Evolutionary conservation across 179 eudicot species (phyloP), one percentile per base, ranked within the genome.

Genomic region (Vitellaria paradoxa): DNA sequence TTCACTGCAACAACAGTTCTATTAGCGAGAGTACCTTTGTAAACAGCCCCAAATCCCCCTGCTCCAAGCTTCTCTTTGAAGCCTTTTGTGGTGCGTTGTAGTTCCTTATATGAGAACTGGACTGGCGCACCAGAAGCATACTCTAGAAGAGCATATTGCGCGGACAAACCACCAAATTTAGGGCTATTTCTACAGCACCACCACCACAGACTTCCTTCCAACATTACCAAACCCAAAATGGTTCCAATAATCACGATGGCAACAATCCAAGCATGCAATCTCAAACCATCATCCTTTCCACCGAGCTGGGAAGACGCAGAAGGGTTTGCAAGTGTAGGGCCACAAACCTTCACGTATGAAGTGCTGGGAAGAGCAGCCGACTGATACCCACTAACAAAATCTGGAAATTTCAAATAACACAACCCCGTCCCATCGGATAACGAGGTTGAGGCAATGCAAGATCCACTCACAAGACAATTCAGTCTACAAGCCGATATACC

Each of bases 41-140:
- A 93, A 30, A 91, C 98, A 6, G 93, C 85, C 24, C 98, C 98
- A 74, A 93, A 92, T 15, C 97, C 98, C 53, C 98, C 97, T 3
- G 69, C 89, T 7, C 97, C 97, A 12, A 93, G 97, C 84, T 89
- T 90, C 86, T 93, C 97, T 84, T 89, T 87, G 76, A 92, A 93
- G 24, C 91, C 89, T n/a, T 81, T 85, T 0, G 98, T 92, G 15
- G 92, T 88, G 4, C 86, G 82, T n/a, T 87, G 89, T 13, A 93
- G 92, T 72, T 93, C 91, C 62, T 76, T 85, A 63, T 87, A 93
- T 0, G 97, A 83, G 81, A 93, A 92, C 76, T 92, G 95, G 18
- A 90, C 93, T 3, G 98, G 97, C 0, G 95, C 92, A 76, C 98
- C 95, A 3, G 98, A 93, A 17, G 93, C 94, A 75, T 93, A 93